phyloP scores from a whole-genome alignment of 140 eudicot species.

The Bidens hawaiensis region DNA sequence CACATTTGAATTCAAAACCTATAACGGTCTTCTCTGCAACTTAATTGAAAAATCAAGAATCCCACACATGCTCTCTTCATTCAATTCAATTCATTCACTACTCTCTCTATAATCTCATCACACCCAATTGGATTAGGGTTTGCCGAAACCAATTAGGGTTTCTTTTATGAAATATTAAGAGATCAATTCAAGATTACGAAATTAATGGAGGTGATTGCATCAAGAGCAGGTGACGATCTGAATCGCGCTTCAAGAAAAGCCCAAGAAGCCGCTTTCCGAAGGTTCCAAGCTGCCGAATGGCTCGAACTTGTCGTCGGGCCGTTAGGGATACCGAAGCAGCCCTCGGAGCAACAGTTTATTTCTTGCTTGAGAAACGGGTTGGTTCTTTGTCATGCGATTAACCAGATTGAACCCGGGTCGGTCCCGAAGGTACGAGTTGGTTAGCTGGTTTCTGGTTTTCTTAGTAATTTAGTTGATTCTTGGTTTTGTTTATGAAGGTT shows the following conservation, averaged over 20 bases:
- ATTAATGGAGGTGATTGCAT: slow-evolving; percentile 55
- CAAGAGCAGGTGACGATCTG: slow-evolving; percentile 43
- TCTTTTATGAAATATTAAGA: slow-evolving; percentile 24
- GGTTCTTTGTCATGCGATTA: slow-evolving; percentile 75
- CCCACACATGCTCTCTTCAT: slow-evolving; percentile 3
- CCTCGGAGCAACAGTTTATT: slow-evolving; percentile 73
- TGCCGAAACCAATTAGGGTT: slow-evolving; percentile 1
- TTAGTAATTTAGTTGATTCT: not conserved
- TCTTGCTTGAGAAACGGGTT: slow-evolving; percentile 89
- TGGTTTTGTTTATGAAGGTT: slow-evolving; percentile 39
- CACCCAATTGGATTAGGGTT: slow-evolving; percentile 1
- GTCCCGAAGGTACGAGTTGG: slow-evolving; percentile 59
- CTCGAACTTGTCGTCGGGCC: slow-evolving; percentile 75
- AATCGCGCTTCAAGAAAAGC: slow-evolving; percentile 87
- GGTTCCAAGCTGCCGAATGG: slow-evolving; percentile 85
- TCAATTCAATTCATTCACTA: slow-evolving; percentile 16
- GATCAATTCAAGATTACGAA: slow-evolving; percentile 19
- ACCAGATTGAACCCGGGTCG: slow-evolving; percentile 80
- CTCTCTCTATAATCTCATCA: not conserved
- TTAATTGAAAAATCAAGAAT: slow-evolving; percentile 16
- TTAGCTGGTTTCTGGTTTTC: not conserved
- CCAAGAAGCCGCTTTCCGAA: slow-evolving; percentile 83
- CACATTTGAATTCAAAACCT: slow-evolving; percentile 69
- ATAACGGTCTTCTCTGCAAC: slow-evolving; percentile 50
- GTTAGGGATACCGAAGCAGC: slow-evolving; percentile 59